These are phyloP conservation scores for Cordyceps pruinosa DNA, from an alignment of 2,329 filamentous ascomycete genomes.

Conservation along the genomic window DNA sequence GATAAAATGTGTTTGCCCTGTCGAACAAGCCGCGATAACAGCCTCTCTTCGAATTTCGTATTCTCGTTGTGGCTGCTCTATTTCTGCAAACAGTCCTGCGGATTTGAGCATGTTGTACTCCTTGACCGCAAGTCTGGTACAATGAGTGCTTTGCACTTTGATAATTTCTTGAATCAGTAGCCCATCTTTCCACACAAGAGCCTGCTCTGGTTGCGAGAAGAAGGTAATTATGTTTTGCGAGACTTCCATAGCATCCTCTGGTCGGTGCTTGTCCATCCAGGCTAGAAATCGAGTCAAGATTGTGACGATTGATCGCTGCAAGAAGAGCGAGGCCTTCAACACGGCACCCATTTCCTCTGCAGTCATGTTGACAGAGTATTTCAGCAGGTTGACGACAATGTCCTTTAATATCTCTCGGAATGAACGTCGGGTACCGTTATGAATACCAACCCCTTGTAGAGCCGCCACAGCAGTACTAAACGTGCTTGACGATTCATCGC, in stretches of 20 bases:
- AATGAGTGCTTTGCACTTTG: not conserved
- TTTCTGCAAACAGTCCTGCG: not conserved
- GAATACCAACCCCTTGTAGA: not conserved
- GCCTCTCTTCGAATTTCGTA: constrained; percentile 1
- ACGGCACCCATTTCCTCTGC: not conserved
- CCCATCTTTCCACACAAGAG: not conserved
- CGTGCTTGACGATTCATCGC: not conserved
- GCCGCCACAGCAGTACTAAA: not conserved
- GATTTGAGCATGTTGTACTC: not conserved
- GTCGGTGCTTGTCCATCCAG: not conserved
- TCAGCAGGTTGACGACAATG: not conserved
- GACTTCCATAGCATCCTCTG: not conserved
- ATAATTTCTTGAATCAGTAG: not conserved
- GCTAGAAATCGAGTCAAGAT: not conserved
- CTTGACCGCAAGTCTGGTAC: not conserved
- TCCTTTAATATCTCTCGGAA: not conserved
- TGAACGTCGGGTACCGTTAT: not conserved
- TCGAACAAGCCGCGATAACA: not conserved
- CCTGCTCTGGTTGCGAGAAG: not conserved
- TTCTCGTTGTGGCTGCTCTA: not conserved
- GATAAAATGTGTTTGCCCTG: not conserved
- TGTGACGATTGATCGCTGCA: not conserved
- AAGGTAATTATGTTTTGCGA: not conserved
- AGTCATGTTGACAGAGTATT: not conserved
- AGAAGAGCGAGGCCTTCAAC: not conserved